Evolutionary conservation across 495 filamentous ascomycete genomes (phyloP).

Genomic region (Aspergillus panamensis): DNA sequence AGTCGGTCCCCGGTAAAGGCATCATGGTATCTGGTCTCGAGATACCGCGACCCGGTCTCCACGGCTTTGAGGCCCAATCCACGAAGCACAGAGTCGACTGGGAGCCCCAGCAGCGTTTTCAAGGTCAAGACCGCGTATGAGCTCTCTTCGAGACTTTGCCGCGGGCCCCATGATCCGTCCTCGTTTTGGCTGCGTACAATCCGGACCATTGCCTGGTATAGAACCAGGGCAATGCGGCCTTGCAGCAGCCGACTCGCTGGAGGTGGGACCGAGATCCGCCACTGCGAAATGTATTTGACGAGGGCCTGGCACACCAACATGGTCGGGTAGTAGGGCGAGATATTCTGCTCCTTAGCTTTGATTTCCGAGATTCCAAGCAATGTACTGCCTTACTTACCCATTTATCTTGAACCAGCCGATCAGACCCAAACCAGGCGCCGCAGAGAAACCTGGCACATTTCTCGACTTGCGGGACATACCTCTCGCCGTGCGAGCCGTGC

Average conservation of each 20-base stretch:
- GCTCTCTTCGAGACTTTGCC: conserved; percentile 22
- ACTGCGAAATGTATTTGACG: neutral
- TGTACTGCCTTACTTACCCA: conserved; percentile 4
- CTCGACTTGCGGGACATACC: conserved; percentile 18
- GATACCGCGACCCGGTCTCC: neutral
- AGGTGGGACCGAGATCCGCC: neutral
- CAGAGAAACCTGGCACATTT: conserved; percentile 27
- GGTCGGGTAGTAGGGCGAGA: neutral
- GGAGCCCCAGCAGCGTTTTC: neutral
- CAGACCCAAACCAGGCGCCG: neutral
- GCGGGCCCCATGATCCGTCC: conserved; percentile 30
- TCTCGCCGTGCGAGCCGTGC: conserved; percentile 4
- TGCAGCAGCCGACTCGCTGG: neutral
- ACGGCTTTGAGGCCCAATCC: neutral
- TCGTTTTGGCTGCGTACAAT: conserved; percentile 13
- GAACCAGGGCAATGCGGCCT: neutral
- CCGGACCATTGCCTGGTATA: neutral
- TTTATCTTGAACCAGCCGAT: conserved; percentile 17
- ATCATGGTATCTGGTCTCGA: neutral
- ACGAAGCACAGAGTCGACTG: neutral
- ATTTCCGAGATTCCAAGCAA: neutral
- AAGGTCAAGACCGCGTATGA: conserved; percentile 13
- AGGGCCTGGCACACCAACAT: neutral
- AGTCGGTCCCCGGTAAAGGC: conserved; percentile 11
- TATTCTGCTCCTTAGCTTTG: neutral